Base-by-base conservation (phyloP, 176 grass and related monocot species). In the Leersia perrieri region DNA sequence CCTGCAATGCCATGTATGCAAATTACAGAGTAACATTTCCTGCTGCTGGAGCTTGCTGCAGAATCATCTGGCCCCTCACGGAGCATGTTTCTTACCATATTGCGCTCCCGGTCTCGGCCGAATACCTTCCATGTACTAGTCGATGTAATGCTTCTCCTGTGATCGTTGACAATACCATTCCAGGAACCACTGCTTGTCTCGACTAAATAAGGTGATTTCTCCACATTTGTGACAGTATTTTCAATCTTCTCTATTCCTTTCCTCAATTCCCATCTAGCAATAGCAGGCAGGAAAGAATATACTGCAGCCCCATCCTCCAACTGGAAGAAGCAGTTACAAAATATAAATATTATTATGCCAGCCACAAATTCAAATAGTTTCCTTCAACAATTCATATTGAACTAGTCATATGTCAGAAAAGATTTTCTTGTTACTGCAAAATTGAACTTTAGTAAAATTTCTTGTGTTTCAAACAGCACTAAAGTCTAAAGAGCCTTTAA, bases 191-290 rank as follows among this genome's bases (percentile, higher is more conserved):
- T 36, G 3, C n/a, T 67, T 45, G 33, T 30, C 32, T 69, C 32
- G 16, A 4, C 29, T 15, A 80, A 22, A 0, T 38, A 23, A 20
- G 11, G 27, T 29, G 74, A 77, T 72, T 81, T 30, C 47, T 32
- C 65, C 0, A 25, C 64, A 10, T 66, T 40, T 18, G 3, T 61
- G 3, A 75, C 44, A 51, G 27, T 67, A 10, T 70, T n/a, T 51
- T 89, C 70, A 1, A 89, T 5, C 2, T 73, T 16, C 18, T 88
- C 36, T 6, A 87, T 30, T 23, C 72, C 83, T 63, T 78, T 77
- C 45, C 32, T 20, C 9, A 80, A 57, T 22, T 33, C 33, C 39
- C 11, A 25, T 35, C 63, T 28, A 10, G 8, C 41, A 27, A 78
- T 25, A 33, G 18, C 1, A 42, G 28, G 29, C 18, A 78, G 5